Base-by-base conservation (phyloP, 2,329 filamentous ascomycete genomes). In the Alternaria triticina region DNA sequence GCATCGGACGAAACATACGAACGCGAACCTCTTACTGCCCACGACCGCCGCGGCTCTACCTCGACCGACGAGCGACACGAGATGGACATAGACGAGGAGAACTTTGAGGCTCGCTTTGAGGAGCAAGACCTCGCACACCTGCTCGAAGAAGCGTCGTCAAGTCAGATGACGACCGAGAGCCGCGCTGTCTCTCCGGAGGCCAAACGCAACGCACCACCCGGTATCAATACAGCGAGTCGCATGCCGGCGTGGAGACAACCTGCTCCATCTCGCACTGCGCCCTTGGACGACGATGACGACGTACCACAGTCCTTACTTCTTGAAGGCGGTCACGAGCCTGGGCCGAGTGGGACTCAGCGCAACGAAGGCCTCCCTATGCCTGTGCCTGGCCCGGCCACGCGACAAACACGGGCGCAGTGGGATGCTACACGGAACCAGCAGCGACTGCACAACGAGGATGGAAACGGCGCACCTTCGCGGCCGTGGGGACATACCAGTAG, bases 221-320 rank as follows among this genome's bases (percentile, higher is more conserved):
- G 76, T 45, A 75, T 76, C 64, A 67, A 74, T 52, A 65, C 67
- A 12, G 58, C 70, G 51, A 69, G 63, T 75, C 78, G 77, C 61
- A 74, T 76, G 45, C 75, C 74, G 52, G 71, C 70, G 23, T 82
- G 81, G 81, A 78, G 80, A 68, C 76, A 78, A 44, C 68, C 76
- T 33, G 59, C 62, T 17, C 63, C 68, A 57, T 67, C 64, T 33
- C 71, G 65, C 50, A 61, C 58, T 11, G 47, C 64, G 6, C 69
- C 69, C 7, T 43, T 73, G 33, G 86, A 88, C 52, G 83, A 86
- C 36, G 87, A 89, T 70, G 68, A 70, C 45, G 69, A 74, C 44
- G 88, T 91, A 3, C 89, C 89, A 3, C 85, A 85, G 58, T 90
- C 89, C 9, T 79, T 91, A 40, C 79, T 91, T 28, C 81, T 90